A percentile compares a stretch with the other conserved stretches of the same genome.
These are phyloP conservation scores for Leccinellum rugosiceps DNA, from an alignment of 768 basidiomycete species.

Conservation along the genomic window DNA sequence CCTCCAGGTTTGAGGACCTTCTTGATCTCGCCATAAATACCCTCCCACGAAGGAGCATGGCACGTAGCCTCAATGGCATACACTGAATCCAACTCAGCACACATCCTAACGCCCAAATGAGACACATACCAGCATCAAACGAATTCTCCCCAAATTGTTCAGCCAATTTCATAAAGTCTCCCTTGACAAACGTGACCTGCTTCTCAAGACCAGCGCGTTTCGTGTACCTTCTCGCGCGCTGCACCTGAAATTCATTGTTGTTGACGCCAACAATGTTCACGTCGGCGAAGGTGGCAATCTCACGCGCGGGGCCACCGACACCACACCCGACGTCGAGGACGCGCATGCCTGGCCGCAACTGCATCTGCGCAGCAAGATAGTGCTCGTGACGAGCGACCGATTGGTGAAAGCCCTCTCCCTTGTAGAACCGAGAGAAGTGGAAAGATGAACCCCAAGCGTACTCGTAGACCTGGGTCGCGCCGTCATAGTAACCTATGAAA, in stretches of 20 bases:
- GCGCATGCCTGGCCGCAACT: conserved; percentile 83
- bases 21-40: conserved; percentile 90
- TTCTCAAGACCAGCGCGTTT: conserved; percentile 67
- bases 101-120: background rate
- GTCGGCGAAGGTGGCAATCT: conserved; percentile 91
- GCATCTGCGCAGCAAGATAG: conserved; percentile 88
- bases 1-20: conserved; percentile 97
- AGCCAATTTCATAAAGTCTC: conserved; percentile 93
- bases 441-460: conserved; percentile 90
- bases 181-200: conserved; percentile 81
- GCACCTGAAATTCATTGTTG: conserved; percentile 95
- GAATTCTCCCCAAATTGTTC: conserved; percentile 90
- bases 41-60: conserved; percentile 94
- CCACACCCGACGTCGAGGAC: conserved; percentile 99
- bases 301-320: conserved; percentile 94
- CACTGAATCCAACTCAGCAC: conserved; percentile 42
- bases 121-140: conserved; percentile 84
- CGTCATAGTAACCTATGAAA: conserved; percentile 88
- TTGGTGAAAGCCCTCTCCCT: conserved; percentile 74
- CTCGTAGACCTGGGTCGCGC: conserved; percentile 92
- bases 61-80: conserved; percentile 98
- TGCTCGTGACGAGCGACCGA: conserved; percentile 91
- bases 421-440: conserved; percentile 97
- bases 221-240: conserved; percentile 83
- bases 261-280: conserved; percentile 82